Evolutionary conservation across 805 yeast species (phyloP).

Genomic region (Hanseniaspora thailandica): DNA sequence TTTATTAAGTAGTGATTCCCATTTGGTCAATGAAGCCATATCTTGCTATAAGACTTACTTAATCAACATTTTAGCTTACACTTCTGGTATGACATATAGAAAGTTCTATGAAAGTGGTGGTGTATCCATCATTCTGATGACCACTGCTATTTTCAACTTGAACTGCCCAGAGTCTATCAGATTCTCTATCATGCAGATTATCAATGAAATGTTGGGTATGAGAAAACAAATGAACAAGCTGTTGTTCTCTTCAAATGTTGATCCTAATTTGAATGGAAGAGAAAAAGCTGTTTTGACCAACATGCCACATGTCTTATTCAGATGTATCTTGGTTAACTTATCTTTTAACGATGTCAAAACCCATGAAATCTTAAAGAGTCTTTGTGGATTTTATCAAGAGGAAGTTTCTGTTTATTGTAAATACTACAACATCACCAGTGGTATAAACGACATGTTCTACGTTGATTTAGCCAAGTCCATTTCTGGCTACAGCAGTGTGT

Average conservation of each 20-base stretch:
- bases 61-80: constrained; percentile 24
- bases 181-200: constrained; percentile 31
- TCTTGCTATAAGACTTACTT: constrained; percentile 30
- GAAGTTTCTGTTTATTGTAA: constrained; percentile 25
- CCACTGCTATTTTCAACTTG: constrained; percentile 28
- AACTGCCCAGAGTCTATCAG: constrained; percentile 25
- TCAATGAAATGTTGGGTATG: constrained; percentile 25
- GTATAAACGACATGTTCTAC: constrained; percentile 25
- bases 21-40: constrained; percentile 23
- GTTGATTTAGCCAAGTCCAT: constrained; percentile 34
- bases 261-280: constrained; percentile 20
- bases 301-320: constrained; percentile 36
- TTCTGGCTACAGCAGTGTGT: constrained; percentile 42
- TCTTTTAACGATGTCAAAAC: constrained; percentile 42
- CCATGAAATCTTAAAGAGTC: constrained; percentile 37
- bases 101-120: constrained; percentile 29
- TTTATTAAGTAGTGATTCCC: constrained; percentile 26
- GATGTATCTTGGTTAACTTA: constrained; percentile 40
- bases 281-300: constrained; percentile 27
- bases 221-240: constrained; percentile 26
- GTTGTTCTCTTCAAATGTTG: constrained; percentile 22
- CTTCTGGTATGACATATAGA: constrained; percentile 24
- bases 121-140: constrained; percentile 30
- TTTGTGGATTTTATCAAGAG: constrained; percentile 25
- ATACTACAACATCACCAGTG: constrained; percentile 19